A percentile compares a stretch with the other conserved stretches of the same genome.
These are phyloP conservation scores for Kodamaea ohmeri DNA, from an alignment of 1,139 yeast species.

Conservation along the genomic window DNA sequence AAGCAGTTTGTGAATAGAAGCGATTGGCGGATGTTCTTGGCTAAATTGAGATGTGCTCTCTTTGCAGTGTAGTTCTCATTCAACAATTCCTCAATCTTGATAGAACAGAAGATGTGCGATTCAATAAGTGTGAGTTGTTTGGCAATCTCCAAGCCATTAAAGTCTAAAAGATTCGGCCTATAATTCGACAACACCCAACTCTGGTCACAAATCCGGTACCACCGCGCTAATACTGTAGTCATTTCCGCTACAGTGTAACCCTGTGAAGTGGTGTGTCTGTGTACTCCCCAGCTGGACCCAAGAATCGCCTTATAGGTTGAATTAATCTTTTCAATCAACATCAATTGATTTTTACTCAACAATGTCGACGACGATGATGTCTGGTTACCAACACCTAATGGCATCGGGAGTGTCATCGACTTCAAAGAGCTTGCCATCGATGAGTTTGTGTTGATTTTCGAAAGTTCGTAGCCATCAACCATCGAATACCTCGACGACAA, in stretches of 20 bases:
- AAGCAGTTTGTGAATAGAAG: slow-evolving; percentile 74
- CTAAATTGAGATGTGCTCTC: slow-evolving; percentile 57
- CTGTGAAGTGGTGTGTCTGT: slow-evolving; percentile 26
- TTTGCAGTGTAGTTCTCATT: slow-evolving; percentile 70
- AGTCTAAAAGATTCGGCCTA: slow-evolving; percentile 57
- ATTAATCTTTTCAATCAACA: slow-evolving; percentile 44
- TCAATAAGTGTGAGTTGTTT: slow-evolving; percentile 83
- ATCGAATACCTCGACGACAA: slow-evolving; percentile 38
- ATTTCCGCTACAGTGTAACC: slow-evolving; percentile 31
- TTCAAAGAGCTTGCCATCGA: slow-evolving; percentile 38
- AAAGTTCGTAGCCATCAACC: slow-evolving; percentile 52
- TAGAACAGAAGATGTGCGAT: slow-evolving; percentile 62
- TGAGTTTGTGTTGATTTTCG: slow-evolving; percentile 45
- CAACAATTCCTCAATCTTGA: slow-evolving; percentile 70
- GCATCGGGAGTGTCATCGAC: slow-evolving; percentile 42
- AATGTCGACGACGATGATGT: slow-evolving; percentile 39
- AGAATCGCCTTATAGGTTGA: slow-evolving; percentile 50
- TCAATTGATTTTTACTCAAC: slow-evolving; percentile 37
- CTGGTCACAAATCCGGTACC: slow-evolving; percentile 43
- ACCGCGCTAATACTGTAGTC: slow-evolving; percentile 29
- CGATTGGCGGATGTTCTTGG: slow-evolving; percentile 73
- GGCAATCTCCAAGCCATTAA: slow-evolving; percentile 79
- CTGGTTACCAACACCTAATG: slow-evolving; percentile 43
- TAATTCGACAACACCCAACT: slow-evolving; percentile 47
- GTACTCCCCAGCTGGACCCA: slow-evolving; percentile 48